Evolutionary conservation across 345 rosid genomes (phyloP).

Genomic region (Melaleuca alternifolia): DNA sequence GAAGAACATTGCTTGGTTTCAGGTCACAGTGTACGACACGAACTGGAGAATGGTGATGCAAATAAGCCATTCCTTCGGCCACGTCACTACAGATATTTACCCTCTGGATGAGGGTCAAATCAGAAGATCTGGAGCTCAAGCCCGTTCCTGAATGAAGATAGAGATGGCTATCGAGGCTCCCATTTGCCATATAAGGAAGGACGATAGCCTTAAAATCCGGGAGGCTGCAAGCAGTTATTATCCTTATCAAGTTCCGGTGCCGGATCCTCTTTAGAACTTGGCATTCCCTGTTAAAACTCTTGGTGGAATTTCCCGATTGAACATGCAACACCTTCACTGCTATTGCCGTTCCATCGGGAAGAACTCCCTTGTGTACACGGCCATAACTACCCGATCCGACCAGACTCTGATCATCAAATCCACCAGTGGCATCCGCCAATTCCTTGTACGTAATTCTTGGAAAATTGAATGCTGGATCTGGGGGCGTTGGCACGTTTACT

Average conservation of each 20-base stretch:
- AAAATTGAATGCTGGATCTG: conserved; percentile 22
- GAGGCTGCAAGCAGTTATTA: conserved; percentile 46
- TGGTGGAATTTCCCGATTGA: conserved; percentile 37
- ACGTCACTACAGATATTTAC: conserved; percentile 44
- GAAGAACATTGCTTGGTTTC: conserved; percentile 59
- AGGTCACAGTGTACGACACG: conserved; percentile 51
- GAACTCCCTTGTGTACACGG: conserved; percentile 37
- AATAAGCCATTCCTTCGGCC: conserved; percentile 55
- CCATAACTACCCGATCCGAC: conserved; percentile 42
- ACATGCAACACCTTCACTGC: conserved; percentile 40
- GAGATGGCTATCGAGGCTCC: conserved; percentile 41
- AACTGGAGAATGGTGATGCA: conserved; percentile 52
- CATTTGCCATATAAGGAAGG: conserved; percentile 48
- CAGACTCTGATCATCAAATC: conserved; percentile 31
- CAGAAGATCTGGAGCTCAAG: conserved; percentile 19
- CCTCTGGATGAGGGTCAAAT: conserved; percentile 41
- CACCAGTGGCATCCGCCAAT: conserved; percentile 33
- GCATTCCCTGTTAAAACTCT: conserved; percentile 52
- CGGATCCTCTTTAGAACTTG: conserved; percentile 47
- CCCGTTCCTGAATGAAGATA: conserved; percentile 21
- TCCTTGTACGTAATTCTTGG: conserved; percentile 47
- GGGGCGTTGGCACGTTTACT: not conserved
- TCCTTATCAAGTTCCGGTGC: conserved; percentile 46
- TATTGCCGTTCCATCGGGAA: conserved; percentile 29
- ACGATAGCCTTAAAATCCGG: conserved; percentile 55